These are phyloP conservation scores for Helicocarpus griseus DNA, from an alignment of 2,329 filamentous ascomycete genomes.

Conservation along the genomic window DNA sequence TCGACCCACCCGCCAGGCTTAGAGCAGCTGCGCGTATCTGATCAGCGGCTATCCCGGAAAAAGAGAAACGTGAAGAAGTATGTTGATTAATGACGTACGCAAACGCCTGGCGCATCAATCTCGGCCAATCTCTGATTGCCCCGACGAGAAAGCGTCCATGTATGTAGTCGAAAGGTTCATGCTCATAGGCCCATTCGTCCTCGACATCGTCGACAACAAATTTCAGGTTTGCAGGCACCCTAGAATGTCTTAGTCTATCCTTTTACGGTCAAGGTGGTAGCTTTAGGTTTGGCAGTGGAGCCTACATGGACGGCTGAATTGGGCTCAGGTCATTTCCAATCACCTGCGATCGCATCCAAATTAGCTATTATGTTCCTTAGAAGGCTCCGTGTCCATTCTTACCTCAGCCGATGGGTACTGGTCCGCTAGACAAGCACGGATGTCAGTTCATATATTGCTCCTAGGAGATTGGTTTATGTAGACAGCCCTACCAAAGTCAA, in stretches of 20 bases:
- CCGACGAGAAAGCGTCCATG: slow-evolving; percentile 49
- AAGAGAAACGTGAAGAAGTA: too few species aligned
- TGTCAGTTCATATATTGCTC: neutral
- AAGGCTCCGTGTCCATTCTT: neutral
- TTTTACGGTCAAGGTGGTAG: neutral
- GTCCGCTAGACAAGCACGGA: slow-evolving; percentile 15
- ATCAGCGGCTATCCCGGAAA: neutral
- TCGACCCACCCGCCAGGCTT: slow-evolving; percentile 37
- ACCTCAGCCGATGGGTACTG: slow-evolving; percentile 16
- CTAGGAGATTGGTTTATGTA: neutral
- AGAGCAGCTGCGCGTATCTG: slow-evolving; percentile 6
- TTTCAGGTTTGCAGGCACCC: slow-evolving; percentile 45
- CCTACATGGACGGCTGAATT: slow-evolving; percentile 1
- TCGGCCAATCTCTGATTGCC: slow-evolving; percentile 48
- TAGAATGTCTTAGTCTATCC: neutral
- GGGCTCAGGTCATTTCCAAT: slow-evolving; percentile 1
- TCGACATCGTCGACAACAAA: slow-evolving; percentile 51
- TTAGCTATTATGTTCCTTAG: neutral
- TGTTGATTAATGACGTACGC: neutral
- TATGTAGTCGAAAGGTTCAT: slow-evolving; percentile 48
- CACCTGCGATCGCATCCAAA: neutral
- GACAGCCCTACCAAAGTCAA: slow-evolving; percentile 13
- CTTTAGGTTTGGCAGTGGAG: neutral
- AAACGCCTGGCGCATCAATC: slow-evolving; percentile 37
- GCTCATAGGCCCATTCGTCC: slow-evolving; percentile 45